Evolutionary conservation across 768 basidiomycete genomes (phyloP).

Genomic region (Clavaria fumosa): DNA sequence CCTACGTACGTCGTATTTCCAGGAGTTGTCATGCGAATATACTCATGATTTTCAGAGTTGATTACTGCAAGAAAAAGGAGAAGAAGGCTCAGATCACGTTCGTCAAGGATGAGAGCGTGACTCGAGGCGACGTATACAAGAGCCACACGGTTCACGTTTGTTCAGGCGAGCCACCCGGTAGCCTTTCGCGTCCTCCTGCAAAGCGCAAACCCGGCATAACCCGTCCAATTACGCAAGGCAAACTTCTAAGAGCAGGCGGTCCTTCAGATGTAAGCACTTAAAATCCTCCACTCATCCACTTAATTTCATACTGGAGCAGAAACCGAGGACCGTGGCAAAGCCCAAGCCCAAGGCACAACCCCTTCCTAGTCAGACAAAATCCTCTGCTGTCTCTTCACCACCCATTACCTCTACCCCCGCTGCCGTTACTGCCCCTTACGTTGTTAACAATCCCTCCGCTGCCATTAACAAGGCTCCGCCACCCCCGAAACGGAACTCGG

Average conservation of each 20-base stretch:
- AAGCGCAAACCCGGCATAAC: conserved; percentile 79
- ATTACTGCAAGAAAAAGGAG: conserved; percentile 95
- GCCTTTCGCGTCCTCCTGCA: conserved; percentile 70
- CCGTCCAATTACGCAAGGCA: conserved; percentile 74
- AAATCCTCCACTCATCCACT: neutral
- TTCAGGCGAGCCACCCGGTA: conserved; percentile 74
- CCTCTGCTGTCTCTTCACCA: conserved; percentile 22
- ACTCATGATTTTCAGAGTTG: conserved; percentile 35
- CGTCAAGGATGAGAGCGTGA: conserved; percentile 75
- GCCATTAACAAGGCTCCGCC: conserved; percentile 17
- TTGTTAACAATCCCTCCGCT: conserved; percentile 15
- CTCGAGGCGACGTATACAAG: conserved; percentile 77
- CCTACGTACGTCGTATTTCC: conserved; percentile 44
- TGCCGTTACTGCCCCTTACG: too few species aligned
- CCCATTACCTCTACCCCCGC: conserved; percentile 21
- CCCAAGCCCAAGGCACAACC: conserved; percentile 51
- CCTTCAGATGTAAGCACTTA: conserved; percentile 37
- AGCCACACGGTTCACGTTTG: conserved; percentile 80
- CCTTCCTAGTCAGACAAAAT: conserved; percentile 41
- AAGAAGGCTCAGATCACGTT: conserved; percentile 82
- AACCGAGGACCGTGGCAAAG: conserved; percentile 32
- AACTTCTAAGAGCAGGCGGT: conserved; percentile 63
- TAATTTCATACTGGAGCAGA: conserved; percentile 22
- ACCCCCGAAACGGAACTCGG: conserved; percentile 22
- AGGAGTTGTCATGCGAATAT: neutral